Conservation (phyloP, 371 early-diverging fungal species). For the Lichtheimia ramosa region DNA sequence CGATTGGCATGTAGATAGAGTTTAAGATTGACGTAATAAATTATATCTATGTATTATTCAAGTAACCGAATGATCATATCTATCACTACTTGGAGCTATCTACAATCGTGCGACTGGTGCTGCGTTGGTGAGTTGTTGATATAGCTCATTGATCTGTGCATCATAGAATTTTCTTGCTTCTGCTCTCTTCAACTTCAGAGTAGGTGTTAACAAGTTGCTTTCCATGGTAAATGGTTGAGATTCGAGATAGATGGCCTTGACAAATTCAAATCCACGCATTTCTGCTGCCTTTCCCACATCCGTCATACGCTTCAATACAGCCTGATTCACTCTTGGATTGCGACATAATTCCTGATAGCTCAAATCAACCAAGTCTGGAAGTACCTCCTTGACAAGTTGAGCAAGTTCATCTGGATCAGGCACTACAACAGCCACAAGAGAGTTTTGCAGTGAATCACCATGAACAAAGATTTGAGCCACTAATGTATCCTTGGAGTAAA, state of each 20-base stretch:
- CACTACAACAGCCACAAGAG: slow-evolving; percentile 82
- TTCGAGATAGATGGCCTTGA: slow-evolving; percentile 54
- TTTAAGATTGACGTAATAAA: too few relatives aligned
- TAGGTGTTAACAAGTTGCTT: slow-evolving; percentile 62
- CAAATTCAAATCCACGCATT: slow-evolving; percentile 59
- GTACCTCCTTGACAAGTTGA: slow-evolving; percentile 30
- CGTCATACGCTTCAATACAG: slow-evolving; percentile 62
- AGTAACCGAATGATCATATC: too few relatives aligned
- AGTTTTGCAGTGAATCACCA: slow-evolving; percentile 81
- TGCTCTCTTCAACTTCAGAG: slow-evolving; percentile 79
- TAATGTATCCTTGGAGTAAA: slow-evolving; percentile 54
- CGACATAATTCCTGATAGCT: slow-evolving; percentile 51
- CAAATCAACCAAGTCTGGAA: slow-evolving; percentile 29
- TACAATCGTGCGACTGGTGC: neutral
- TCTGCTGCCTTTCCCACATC: slow-evolving; percentile 57
- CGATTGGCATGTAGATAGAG: too few relatives aligned
- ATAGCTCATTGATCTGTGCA: slow-evolving; percentile 62
- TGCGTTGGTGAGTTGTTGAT: slow-evolving; percentile 25
- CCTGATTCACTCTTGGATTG: slow-evolving; percentile 52
- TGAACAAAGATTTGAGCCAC: slow-evolving; percentile 74
- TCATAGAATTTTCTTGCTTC: slow-evolving; percentile 70
- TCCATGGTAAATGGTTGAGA: slow-evolving; percentile 58
- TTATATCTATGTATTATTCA: too few relatives aligned
- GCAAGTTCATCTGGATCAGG: slow-evolving; percentile 67
- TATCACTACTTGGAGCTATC: too few relatives aligned